Evolutionary conservation across 2,329 filamentous ascomycete species (phyloP).

Genomic region (Trichoderma pleuroti): DNA sequence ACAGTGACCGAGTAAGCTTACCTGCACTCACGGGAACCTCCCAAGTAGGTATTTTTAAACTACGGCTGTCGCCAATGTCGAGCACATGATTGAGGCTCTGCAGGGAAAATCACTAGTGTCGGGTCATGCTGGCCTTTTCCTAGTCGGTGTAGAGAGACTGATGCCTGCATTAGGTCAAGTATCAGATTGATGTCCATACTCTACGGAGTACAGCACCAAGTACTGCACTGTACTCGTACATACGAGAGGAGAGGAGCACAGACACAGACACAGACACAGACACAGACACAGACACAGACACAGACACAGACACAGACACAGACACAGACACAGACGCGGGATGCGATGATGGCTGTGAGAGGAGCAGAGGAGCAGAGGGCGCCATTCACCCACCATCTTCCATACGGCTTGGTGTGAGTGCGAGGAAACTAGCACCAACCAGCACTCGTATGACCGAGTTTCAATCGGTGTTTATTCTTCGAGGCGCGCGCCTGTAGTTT

Average conservation of each 20-base stretch:
- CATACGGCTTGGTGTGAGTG: neutral
- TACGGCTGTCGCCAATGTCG: neutral
- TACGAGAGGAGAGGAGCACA: neutral
- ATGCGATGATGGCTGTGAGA: neutral
- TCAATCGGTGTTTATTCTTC: neutral
- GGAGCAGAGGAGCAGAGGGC: neutral
- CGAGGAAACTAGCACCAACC: neutral
- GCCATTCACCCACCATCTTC: neutral
- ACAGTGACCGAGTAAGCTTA: neutral
- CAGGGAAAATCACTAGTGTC: neutral
- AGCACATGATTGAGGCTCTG: conserved; percentile 1
- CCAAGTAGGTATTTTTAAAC: neutral
- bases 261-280: no score
- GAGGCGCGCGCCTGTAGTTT: neutral
- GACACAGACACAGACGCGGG: neutral
- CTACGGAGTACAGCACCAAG: neutral
- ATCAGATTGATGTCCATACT: no score
- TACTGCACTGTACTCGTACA: no score
- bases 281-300: no score
- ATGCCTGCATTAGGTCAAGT: no score
- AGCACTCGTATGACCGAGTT: neutral
- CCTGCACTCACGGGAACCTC: neutral
- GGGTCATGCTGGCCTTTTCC: neutral
- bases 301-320: no score
- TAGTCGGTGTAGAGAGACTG: neutral